Conservation (phyloP, 2,329 filamentous ascomycete species). For the Acarospora socialis region DNA sequence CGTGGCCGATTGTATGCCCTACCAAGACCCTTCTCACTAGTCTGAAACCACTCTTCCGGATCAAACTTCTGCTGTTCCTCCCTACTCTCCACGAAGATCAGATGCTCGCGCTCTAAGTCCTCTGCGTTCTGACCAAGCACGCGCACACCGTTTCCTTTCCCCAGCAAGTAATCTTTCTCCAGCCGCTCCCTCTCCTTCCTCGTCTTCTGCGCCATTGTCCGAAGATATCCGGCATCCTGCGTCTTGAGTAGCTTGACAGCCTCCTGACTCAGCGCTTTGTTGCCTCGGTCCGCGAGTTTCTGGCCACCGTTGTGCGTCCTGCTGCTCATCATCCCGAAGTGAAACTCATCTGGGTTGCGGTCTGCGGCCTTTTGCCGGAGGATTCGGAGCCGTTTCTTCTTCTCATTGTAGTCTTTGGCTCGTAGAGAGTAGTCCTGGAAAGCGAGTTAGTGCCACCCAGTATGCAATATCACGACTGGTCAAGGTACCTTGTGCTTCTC, state of each 20-base stretch:
- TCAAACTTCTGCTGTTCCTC: slow-evolving; percentile 14
- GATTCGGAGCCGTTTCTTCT: slow-evolving; percentile 44
- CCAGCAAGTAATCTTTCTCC: slow-evolving; percentile 29
- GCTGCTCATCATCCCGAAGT: slow-evolving; percentile 48
- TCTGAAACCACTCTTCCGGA: neutral
- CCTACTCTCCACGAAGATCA: slow-evolving; percentile 9
- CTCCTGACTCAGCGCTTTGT: slow-evolving; percentile 35
- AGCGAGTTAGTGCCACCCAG: neutral
- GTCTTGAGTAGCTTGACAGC: slow-evolving; percentile 51
- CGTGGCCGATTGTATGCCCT: slow-evolving; percentile 5
- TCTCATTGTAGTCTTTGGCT: slow-evolving; percentile 48
- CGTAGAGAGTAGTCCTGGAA: slow-evolving; percentile 48
- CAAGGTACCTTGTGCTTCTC: slow-evolving; percentile 78
- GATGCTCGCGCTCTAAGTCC: slow-evolving; percentile 9
- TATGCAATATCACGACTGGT: neutral
- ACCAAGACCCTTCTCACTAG: neutral
- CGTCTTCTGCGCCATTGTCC: slow-evolving; percentile 42
- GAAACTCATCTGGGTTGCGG: slow-evolving; percentile 52
- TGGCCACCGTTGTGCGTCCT: slow-evolving; percentile 33
- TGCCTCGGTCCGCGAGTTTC: slow-evolving; percentile 32
- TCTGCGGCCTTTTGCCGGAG: slow-evolving; percentile 45
- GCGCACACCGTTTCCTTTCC: slow-evolving; percentile 24
- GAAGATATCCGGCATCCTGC: slow-evolving; percentile 48
- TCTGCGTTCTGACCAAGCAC: slow-evolving; percentile 14
- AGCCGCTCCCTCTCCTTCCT: slow-evolving; percentile 39